A percentile compares a stretch with the other conserved stretches of the same genome.
phyloP scores from a whole-genome alignment of 1,284 basidiomycete genomes.

The Ceratorhiza oryzae-sativae region DNA sequence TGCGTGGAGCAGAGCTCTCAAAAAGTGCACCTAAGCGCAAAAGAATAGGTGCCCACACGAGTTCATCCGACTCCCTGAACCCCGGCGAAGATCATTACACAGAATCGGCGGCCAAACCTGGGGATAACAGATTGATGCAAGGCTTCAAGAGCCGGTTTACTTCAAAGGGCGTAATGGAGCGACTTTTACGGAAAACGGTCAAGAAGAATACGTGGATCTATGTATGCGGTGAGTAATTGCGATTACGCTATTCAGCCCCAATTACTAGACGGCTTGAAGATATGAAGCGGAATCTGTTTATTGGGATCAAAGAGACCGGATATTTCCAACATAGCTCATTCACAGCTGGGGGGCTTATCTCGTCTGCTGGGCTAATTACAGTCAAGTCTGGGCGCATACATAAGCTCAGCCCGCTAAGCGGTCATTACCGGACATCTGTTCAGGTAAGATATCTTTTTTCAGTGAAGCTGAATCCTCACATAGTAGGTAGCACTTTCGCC shows the following conservation, averaged over 20 bases:
- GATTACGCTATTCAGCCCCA: not conserved
- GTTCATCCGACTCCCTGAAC: slow-evolving; percentile 45
- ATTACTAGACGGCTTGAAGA: slow-evolving; percentile 49
- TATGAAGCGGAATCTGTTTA: slow-evolving; percentile 69
- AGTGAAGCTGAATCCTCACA: not conserved
- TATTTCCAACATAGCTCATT: slow-evolving; percentile 76
- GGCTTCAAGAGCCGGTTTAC: slow-evolving; percentile 59
- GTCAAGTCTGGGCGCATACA: slow-evolving; percentile 71
- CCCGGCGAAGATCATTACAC: slow-evolving; percentile 59
- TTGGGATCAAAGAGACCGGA: slow-evolving; percentile 74
- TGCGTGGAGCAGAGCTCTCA: slow-evolving; percentile 12
- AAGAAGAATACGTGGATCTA: slow-evolving; percentile 74
- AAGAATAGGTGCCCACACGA: slow-evolving; percentile 38
- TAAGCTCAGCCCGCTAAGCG: slow-evolving; percentile 61
- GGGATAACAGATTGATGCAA: slow-evolving; percentile 53
- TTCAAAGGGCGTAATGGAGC: slow-evolving; percentile 61
- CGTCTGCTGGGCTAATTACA: slow-evolving; percentile 71
- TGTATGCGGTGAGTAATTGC: slow-evolving; percentile 58
- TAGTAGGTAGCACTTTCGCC: slow-evolving; percentile 63
- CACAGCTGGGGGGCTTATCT: slow-evolving; percentile 62
- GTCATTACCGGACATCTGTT: slow-evolving; percentile 58
- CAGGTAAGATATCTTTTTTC: slow-evolving; percentile 51
- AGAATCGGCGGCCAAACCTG: slow-evolving; percentile 48
- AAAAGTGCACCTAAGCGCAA: slow-evolving; percentile 3
- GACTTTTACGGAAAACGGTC: slow-evolving; percentile 58